Base-by-base conservation (phyloP, 129 eudicot genomes). In the Pseudognaphalium luteoalbum region DNA sequence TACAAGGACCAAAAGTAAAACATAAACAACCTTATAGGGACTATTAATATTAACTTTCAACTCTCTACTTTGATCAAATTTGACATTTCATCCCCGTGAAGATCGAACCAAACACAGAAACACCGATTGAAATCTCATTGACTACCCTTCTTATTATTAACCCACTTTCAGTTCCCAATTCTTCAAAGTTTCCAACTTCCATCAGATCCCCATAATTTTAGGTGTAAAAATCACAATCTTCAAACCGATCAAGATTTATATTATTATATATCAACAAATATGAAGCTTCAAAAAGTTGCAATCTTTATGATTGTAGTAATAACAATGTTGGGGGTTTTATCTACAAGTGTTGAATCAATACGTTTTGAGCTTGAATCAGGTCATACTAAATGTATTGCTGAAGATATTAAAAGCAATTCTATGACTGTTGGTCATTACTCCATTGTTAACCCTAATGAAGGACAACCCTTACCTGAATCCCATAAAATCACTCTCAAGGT, bases 371-470 rank as follows among this genome's bases (percentile, higher is more conserved):
- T 91, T 54, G 84, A 89, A 79, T 91, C 99, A 20, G 94, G 99
- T 17, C 88, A 82, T 79, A 91, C 97, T 16, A 95, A 95, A 79
- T 95, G 99, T 80, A 95, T 95, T 74, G 62, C 96, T 9, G 99
- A 94, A 80, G 97, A 94, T 59, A 89, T 95, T 57, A 91, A 91
- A 80, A 76, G 83, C 77, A 89, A 91, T 86, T 84, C 94, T 1
- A 95, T 95, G 99, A 89, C 96, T 8, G 96, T 91, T 37, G 99
- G 97, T 5, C 93, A 85, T 50, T 95, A 95, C 78, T 80, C 78
- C 9, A 81, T 95, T 62, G 89, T 86, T 63, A 95, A 95, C 52
- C 96, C 91, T 50, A 84, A 84, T 37, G 99, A 95, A 75, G 92
- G 88, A 57, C 71, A 77, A 28, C 96, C 92, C 47, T 78, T 95